A percentile compares a stretch with the other conserved stretches of the same genome.
Conservation (phyloP, 805 yeast genomes). For the Yarrowia bubula region DNA sequence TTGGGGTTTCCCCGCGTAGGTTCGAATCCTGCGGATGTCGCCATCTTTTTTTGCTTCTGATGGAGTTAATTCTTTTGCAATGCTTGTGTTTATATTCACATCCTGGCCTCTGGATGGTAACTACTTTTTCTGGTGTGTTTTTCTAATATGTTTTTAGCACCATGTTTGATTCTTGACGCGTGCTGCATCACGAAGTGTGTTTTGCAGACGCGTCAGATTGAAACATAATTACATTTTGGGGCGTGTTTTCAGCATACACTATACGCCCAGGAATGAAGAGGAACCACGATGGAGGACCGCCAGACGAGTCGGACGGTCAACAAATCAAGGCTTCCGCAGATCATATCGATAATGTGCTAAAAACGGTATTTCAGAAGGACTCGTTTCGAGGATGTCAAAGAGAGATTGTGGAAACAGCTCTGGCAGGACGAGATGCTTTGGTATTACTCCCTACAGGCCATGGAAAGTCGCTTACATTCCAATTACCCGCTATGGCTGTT, state of each 20-base stretch:
- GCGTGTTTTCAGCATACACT: not conserved
- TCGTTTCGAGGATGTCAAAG: conserved; percentile 35
- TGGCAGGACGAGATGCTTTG: conserved; percentile 72
- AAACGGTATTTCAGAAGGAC: conserved; percentile 30
- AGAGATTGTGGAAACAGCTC: conserved; percentile 33
- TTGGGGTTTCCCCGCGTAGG: conserved; percentile 25
- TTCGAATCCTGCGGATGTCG: conserved; percentile 24
- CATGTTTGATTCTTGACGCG: not conserved
- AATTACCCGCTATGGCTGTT: conserved; percentile 77
- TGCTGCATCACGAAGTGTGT: too few relatives aligned
- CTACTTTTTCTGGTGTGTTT: not conserved
- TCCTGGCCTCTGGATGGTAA: too few relatives aligned
- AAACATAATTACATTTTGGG: too few relatives aligned
- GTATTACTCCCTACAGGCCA: conserved; percentile 98
- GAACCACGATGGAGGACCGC: not conserved
- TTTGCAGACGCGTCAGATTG: too few relatives aligned
- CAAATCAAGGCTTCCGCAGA: not conserved
- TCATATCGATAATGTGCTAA: conserved; percentile 2
- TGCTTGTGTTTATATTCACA: too few relatives aligned
- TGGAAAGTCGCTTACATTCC: conserved; percentile 93
- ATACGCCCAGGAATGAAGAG: not conserved
- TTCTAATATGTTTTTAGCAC: not conserved
- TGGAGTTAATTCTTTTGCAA: not conserved
- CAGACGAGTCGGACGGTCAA: not conserved
- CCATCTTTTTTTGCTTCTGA: not conserved